These are phyloP conservation scores for Xylaria sp. DNA, from an alignment of 2,329 filamentous ascomycete genomes.

Conservation along the genomic window DNA sequence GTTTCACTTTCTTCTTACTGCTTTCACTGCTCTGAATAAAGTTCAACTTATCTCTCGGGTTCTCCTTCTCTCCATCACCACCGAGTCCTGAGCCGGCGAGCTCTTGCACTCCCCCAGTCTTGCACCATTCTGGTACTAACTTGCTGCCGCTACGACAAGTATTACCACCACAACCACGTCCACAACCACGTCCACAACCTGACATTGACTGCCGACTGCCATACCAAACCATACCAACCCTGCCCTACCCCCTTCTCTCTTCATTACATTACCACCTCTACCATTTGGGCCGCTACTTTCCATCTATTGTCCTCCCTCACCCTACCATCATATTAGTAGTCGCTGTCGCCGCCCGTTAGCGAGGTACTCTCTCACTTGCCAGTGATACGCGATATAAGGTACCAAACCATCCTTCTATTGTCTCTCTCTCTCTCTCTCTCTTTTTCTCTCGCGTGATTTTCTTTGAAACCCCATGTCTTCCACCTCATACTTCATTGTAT, in stretches of 20 bases:
- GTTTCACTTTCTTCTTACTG: neutral
- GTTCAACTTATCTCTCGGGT: neutral
- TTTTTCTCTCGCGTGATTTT: conserved; percentile 1
- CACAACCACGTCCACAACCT: no score
- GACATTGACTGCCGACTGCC: no score
- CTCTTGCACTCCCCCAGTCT: conserved; percentile 7
- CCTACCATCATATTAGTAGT: neutral
- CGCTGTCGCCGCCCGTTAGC: neutral
- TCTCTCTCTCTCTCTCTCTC: conserved; percentile 10
- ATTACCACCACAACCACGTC: no score
- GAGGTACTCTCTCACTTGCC: neutral
- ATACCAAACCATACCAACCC: no score
- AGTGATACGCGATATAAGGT: conserved; percentile 3
- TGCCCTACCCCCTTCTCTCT: neutral
- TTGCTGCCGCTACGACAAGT: no score
- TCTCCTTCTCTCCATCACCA: neutral
- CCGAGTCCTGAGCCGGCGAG: conserved; percentile 9
- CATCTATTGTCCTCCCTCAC: neutral
- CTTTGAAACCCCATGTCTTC: neutral
- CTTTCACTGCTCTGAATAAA: neutral
- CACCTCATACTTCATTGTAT: conserved; percentile 7
- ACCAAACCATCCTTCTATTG: neutral
- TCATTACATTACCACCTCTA: neutral
- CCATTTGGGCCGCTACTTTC: neutral
- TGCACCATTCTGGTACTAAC: neutral